Evolutionary conservation across 2,329 filamentous ascomycete species (phyloP).

Genomic region (Emydomyces testavorans): DNA sequence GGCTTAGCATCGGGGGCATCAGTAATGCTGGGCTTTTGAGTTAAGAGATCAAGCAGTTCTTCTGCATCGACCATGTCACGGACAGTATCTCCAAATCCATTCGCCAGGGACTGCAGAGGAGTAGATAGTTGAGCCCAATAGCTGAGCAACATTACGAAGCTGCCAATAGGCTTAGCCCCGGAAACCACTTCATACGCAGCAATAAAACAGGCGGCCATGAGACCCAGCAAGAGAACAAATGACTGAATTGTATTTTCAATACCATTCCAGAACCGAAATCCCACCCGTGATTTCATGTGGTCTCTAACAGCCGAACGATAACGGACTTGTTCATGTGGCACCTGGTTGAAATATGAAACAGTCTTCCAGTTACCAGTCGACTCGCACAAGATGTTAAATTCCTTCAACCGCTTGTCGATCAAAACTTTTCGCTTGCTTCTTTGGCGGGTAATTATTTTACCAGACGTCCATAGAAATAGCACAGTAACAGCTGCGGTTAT

Average conservation of each 20-base stretch:
- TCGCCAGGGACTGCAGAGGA: constrained; percentile 42
- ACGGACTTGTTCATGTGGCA: constrained; percentile 42
- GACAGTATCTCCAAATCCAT: constrained; percentile 39
- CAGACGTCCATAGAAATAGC: constrained; percentile 43
- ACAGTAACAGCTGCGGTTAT: constrained; percentile 38
- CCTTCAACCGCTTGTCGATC: constrained; percentile 36
- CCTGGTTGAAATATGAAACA: constrained; percentile 47
- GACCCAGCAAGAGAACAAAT: constrained; percentile 39
- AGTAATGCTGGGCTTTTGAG: constrained; percentile 37
- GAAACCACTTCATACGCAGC: constrained; percentile 44
- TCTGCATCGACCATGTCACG: constrained; percentile 54
- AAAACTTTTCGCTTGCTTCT: constrained; percentile 29
- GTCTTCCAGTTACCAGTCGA: constrained; percentile 51
- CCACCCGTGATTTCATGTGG: constrained; percentile 29
- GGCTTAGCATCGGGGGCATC: constrained; percentile 28
- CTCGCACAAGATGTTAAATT: constrained; percentile 46
- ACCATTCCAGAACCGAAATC: constrained; percentile 26
- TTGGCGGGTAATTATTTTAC: constrained; percentile 31
- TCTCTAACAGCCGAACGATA: constrained; percentile 35
- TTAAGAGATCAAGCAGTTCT: constrained; percentile 37
- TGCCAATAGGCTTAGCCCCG: constrained; percentile 43
- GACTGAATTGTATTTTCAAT: constrained; percentile 34
- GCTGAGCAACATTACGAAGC: constrained; percentile 52
- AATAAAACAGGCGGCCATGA: constrained; percentile 41
- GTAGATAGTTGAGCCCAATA: constrained; percentile 49